These are phyloP conservation scores for Mariannaea sp. DNA, from an alignment of 2,329 filamentous ascomycete species.

Conservation along the genomic window DNA sequence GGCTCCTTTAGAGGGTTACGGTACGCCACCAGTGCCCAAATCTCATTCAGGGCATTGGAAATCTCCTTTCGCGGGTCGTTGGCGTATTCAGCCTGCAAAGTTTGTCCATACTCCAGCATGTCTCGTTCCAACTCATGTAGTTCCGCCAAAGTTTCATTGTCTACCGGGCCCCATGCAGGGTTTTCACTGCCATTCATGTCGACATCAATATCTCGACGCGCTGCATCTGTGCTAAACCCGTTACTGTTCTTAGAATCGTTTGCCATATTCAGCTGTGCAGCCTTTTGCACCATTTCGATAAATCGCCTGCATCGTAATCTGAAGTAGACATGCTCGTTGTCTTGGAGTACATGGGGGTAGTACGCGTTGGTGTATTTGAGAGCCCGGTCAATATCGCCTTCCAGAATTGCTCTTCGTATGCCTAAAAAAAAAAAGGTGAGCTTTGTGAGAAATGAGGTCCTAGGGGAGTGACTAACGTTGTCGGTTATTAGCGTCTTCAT, in stretches of 20 bases:
- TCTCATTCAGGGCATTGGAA: conserved; percentile 75
- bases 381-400: conserved; percentile 89
- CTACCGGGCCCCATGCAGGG: conserved; percentile 50
- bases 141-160: conserved; percentile 43
- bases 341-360: conserved; percentile 79
- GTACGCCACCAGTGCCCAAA: conserved; percentile 89
- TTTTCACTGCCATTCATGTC: conserved; percentile 55
- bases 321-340: conserved; percentile 86
- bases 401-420: conserved; percentile 84
- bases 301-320: conserved; percentile 88
- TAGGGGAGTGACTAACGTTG: conserved; percentile 80
- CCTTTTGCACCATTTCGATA: conserved; percentile 87
- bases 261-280: conserved; percentile 65
- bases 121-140: conserved; percentile 62
- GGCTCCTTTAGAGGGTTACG: conserved; percentile 75
- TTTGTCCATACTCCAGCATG: conserved; percentile 79
- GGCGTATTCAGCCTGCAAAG: conserved; percentile 77
- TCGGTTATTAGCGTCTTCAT: conserved; percentile 82
- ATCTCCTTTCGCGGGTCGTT: conserved; percentile 72
- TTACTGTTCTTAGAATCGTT: conserved; percentile 51
- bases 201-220: conserved; percentile 59
- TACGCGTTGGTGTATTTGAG: conserved; percentile 78
- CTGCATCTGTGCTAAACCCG: conserved; percentile 46
- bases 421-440: conserved; percentile 55
- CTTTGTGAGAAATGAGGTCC: too few relatives aligned